Base-by-base conservation (phyloP, 495 filamentous ascomycete species). In the Penicillium bialowiezense region DNA sequence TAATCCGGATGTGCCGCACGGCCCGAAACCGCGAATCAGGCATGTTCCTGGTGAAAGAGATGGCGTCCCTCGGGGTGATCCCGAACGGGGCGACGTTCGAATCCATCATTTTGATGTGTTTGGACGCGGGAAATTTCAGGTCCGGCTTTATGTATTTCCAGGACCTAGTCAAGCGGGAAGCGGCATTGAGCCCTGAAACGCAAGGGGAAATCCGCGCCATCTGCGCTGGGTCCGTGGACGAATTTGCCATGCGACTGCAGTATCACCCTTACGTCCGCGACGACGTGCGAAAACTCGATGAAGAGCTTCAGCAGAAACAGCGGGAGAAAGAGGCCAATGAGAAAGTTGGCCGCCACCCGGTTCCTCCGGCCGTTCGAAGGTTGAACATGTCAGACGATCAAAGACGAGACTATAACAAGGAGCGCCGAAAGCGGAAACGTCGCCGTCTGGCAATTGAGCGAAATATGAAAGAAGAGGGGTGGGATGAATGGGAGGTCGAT, bases 31-130 rank as follows among this genome's bases (percentile, higher is more conserved):
- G 77, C 44, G 76, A 79, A 40, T 61, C 75, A 1, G 84, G 83
- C 44, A 82, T 85, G 68, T 89, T 89, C 58, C 55, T 93, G 1
- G 77, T 84, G 13, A 73, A 77, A 13, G 91, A 96, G 61, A 91
- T 95, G 84, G 67, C 79, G 1, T 75, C 79, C 17, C 72, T 86
- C 32, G 70, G 72, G 7, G 65, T 92, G 23, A 55, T 71, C 15
- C 84, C 89, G 1, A 72, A 86, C 43, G 55, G 60, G 14, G 53
- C 71, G 33, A 89, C 86, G 2, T 89, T 88, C 56, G 85, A 92
- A 54, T 69, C 77, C 21, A 60, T 95, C 14, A 80, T 92, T 32
- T 65, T 86, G 15, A 77, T 86, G 49, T 89, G 85, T 56, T 53
- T 85, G 13, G 59, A 70, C 13, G 69, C 66, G 2, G 63, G 60